phyloP scores from a whole-genome alignment of 306 rosid species.

The Prinsepia uniflora region DNA sequence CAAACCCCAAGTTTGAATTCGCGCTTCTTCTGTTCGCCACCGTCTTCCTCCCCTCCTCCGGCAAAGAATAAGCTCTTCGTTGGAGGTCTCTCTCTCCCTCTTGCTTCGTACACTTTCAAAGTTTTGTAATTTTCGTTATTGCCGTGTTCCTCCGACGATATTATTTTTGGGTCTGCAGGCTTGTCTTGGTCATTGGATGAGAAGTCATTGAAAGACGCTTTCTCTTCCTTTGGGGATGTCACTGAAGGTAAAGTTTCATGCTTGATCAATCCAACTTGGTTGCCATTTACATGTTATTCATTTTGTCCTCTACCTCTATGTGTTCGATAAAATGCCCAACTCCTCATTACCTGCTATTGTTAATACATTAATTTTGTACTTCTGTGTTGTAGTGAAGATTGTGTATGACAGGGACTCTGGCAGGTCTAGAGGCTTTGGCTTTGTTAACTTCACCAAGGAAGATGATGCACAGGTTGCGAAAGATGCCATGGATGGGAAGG shows the following conservation, averaged over 20 bases:
- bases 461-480: slow-evolving; percentile 68
- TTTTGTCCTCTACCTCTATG: slow-evolving; percentile 12
- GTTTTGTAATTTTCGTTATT: neutral
- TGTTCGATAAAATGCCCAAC: slow-evolving; percentile 46
- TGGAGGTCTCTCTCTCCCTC: slow-evolving; percentile 44
- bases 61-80: slow-evolving; percentile 67
- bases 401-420: slow-evolving; percentile 81
- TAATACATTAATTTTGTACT: no score
- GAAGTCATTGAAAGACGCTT: slow-evolving; percentile 70
- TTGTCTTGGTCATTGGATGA: slow-evolving; percentile 86
- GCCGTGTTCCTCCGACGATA: slow-evolving; percentile 2
- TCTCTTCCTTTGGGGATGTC: slow-evolving; percentile 78
- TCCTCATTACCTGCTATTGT: neutral
- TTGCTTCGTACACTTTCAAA: neutral
- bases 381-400: slow-evolving; percentile 51
- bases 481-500: slow-evolving; percentile 96
- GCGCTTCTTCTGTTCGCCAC: slow-evolving; percentile 43
- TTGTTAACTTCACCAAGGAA: slow-evolving; percentile 62
- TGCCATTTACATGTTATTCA: neutral
- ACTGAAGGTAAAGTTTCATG: slow-evolving; percentile 48
- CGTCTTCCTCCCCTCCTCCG: slow-evolving; percentile 34
- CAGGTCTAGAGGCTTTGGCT: slow-evolving; percentile 87
- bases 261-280: neutral
- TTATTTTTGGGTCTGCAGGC: slow-evolving; percentile 42
- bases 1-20: slow-evolving; percentile 16